Conservation (phyloP, 179 eudicot species). For the Beta lomatogona region DNA sequence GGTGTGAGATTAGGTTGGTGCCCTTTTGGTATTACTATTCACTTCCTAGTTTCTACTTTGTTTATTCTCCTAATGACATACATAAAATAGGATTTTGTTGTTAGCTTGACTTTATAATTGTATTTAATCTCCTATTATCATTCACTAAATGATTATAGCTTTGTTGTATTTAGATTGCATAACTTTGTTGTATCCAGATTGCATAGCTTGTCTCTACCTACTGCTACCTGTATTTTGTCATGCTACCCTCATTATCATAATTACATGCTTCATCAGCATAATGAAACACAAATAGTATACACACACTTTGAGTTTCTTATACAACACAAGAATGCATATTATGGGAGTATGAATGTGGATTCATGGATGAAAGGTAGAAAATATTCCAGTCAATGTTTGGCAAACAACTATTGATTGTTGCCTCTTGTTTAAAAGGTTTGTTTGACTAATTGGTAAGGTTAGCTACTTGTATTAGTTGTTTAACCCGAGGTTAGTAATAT, state of each 20-base stretch:
- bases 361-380: not conserved
- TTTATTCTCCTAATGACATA: conserved; percentile 15
- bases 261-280: not conserved
- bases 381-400: too few relatives aligned
- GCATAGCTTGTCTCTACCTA: not conserved
- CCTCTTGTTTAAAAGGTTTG: too few relatives aligned
- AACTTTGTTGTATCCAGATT: not conserved
- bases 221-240: not conserved
- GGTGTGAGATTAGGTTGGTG: conserved; percentile 5
- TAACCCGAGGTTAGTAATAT: too few relatives aligned
- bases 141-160: conserved; percentile 20
- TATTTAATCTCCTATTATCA: conserved; percentile 10
- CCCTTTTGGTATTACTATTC: not conserved
- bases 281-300: not conserved
- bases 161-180: too few relatives aligned
- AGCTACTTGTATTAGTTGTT: too few relatives aligned
- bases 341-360: not conserved
- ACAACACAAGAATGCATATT: not conserved
- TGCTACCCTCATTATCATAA: not conserved
- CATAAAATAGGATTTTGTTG: conserved; percentile 20
- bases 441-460: too few relatives aligned
- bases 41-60: conserved; percentile 17
- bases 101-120: conserved; percentile 21
- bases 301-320: not conserved
- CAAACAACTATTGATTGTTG: too few relatives aligned